phyloP scores from a whole-genome alignment of 192 early-diverging fungal genomes.

The Gaertneriomyces sp. region DNA sequence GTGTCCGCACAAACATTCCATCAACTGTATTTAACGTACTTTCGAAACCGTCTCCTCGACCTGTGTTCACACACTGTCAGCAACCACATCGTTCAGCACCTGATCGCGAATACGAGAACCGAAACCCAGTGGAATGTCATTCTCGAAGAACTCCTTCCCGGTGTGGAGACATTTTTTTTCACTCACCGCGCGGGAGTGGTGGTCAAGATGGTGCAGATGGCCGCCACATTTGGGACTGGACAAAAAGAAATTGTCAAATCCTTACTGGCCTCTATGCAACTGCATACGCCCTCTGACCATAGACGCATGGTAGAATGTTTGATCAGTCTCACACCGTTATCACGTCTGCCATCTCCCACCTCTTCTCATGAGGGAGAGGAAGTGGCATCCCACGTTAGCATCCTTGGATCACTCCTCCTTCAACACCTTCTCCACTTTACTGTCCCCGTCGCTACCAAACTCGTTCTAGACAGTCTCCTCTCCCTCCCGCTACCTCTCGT shows the following conservation, averaged over 20 bases:
- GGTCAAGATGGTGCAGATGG: constrained; percentile 64
- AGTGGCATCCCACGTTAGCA: constrained; percentile 34
- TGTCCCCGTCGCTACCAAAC: constrained; percentile 48
- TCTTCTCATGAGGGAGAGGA: constrained; percentile 15
- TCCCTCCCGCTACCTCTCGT: constrained; percentile 45
- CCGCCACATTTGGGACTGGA: constrained; percentile 51
- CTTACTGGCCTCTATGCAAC: constrained; percentile 50
- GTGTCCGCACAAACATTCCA: constrained; percentile 45
- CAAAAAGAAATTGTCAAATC: constrained; percentile 58
- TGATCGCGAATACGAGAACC: constrained; percentile 62
- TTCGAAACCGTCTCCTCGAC: constrained; percentile 56
- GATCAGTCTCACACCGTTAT: too few species aligned
- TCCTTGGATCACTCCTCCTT: constrained; percentile 67
- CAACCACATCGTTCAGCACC: constrained; percentile 82
- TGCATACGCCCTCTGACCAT: constrained; percentile 44
- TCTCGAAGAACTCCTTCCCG: constrained; percentile 51
- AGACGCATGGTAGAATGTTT: constrained; percentile 13
- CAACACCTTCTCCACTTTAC: constrained; percentile 62
- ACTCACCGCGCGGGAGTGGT: constrained; percentile 68
- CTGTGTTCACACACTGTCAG: constrained; percentile 66
- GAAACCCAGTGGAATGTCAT: constrained; percentile 60
- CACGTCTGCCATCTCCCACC: too few species aligned
- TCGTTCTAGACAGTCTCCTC: constrained; percentile 64
- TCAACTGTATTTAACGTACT: constrained; percentile 61
- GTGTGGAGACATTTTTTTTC: constrained; percentile 7